Percentiles rank a stretch among this genome's conserved stretches.
Evolutionary conservation across 176 grass and related monocot species (phyloP).

Genomic region (Oropetium thomaeum): DNA sequence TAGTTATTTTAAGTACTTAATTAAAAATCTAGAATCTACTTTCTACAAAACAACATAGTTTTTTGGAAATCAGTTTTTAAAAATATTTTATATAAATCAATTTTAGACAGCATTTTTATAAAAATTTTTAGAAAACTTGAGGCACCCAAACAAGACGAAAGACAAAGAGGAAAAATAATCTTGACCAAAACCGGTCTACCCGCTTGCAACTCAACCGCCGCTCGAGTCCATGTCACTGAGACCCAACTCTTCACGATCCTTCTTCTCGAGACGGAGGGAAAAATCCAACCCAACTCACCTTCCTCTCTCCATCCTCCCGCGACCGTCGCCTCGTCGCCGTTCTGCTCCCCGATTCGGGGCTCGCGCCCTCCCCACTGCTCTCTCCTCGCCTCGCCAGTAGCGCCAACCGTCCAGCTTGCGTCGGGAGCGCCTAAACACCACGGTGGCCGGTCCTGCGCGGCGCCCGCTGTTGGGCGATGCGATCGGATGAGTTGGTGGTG

Average conservation of each 20-base stretch:
- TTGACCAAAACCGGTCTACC: not conserved
- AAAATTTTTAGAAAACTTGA: no score
- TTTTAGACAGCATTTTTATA: no score
- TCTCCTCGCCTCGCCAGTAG: not conserved
- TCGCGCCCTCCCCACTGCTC: not conserved
- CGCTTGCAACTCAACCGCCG: not conserved
- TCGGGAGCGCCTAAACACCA: slow-evolving; percentile 1
- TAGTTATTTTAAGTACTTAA: no score
- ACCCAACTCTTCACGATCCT: not conserved
- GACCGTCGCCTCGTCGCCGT: not conserved
- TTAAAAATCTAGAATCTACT: no score
- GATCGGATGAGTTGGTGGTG: slow-evolving; percentile 69
- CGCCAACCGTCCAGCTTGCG: slow-evolving; percentile 14
- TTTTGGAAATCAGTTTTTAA: no score
- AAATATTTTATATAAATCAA: no score
- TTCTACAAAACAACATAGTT: no score
- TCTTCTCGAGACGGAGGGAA: not conserved
- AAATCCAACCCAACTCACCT: not conserved
- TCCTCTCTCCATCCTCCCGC: not conserved
- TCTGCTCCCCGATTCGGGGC: slow-evolving; percentile 34
- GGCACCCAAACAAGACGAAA: no score
- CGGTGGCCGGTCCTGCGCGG: slow-evolving; percentile 32
- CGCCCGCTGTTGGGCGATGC: slow-evolving; percentile 54
- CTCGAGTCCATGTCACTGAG: not conserved
- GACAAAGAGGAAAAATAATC: not conserved